These are phyloP conservation scores for Epichloe gansuensis DNA, from an alignment of 2,329 filamentous ascomycete genomes.

Conservation along the genomic window DNA sequence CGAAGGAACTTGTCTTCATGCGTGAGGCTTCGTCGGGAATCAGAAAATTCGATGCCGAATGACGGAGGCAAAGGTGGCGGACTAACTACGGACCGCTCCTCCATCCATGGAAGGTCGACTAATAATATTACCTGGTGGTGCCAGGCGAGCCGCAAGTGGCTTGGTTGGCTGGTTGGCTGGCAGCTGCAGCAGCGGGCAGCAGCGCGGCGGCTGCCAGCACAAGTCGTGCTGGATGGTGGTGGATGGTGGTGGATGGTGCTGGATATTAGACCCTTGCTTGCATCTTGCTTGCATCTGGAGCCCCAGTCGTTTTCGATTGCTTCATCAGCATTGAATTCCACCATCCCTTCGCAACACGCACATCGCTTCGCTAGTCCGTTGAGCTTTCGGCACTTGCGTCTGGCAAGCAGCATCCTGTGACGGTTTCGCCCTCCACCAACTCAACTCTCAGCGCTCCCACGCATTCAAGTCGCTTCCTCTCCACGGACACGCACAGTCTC, in stretches of 20 bases:
- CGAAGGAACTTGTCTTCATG: no score
- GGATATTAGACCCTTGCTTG: no score
- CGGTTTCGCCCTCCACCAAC: not conserved
- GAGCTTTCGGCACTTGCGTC: not conserved
- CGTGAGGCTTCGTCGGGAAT: constrained; percentile 1
- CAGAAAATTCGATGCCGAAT: constrained; percentile 17
- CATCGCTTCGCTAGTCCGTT: not conserved
- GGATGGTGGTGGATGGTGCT: not conserved
- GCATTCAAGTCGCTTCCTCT: not conserved
- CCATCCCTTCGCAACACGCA: not conserved
- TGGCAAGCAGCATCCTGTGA: not conserved
- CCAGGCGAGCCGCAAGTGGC: not conserved
- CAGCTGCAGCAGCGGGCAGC: not conserved
- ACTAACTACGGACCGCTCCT: constrained; percentile 18
- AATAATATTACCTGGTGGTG: no score
- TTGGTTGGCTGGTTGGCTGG: not conserved
- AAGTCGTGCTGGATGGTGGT: no score
- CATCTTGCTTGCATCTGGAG: not conserved
- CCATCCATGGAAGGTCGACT: no score
- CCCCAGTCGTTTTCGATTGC: not conserved
- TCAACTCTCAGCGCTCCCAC: not conserved
- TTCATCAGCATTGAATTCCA: not conserved
- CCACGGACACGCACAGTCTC: not conserved
- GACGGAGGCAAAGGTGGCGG: constrained; percentile 10
- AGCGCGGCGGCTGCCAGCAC: not conserved